Base-by-base conservation (phyloP, 2,329 filamentous ascomycete genomes). In the Trichoderma hamatum region DNA sequence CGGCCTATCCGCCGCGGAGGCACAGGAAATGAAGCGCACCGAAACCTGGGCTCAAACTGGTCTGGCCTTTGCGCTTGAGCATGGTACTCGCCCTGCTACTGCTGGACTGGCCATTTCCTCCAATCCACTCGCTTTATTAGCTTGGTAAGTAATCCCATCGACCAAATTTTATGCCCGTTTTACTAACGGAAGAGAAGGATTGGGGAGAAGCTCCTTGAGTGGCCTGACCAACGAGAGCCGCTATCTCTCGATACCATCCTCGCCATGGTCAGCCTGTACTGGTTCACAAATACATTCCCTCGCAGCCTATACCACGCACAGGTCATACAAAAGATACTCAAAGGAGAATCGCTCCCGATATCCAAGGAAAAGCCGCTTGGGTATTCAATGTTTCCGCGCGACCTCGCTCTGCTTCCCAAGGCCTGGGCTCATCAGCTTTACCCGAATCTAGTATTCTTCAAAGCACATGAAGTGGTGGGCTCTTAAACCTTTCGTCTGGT, bases 11-110 rank as follows among this genome's bases (percentile, higher is more conserved):
- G 46, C 3, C 46, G 10, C 46, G n/a, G 58, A 60, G 24, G 14
- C 43, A 28, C 58, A 43, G 24, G 58, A 60, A 43, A 30, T 60
- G 36, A 43, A 46, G 36, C 58, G 58, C 19, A 46, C 36, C 11
- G 58, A 60, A 14, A 60, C 58, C 24, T 60, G 58, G 58, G 58
- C 58, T 5, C 58, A 60, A 46, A 60, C 80, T 30, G 64, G 64
- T 6, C 19, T 67, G 26, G 64, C 34, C 11, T 67, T 58, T 56
- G 64, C 54, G 14, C 34, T 67, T 32, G 52, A 67, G 39, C 64
- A 67, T 24, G 54, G 49, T 1, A 67, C 64, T 16, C 51, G 64
- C 5, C 64, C 64, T 26, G 21, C 64, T 10, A 67, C 64, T 3
- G 39, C 59, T 58, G 64, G 64, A 58, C 36, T 62, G 30, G 59